Conservation (phyloP, 129 eudicot genomes). For the Centrapalus pauciflorus region DNA sequence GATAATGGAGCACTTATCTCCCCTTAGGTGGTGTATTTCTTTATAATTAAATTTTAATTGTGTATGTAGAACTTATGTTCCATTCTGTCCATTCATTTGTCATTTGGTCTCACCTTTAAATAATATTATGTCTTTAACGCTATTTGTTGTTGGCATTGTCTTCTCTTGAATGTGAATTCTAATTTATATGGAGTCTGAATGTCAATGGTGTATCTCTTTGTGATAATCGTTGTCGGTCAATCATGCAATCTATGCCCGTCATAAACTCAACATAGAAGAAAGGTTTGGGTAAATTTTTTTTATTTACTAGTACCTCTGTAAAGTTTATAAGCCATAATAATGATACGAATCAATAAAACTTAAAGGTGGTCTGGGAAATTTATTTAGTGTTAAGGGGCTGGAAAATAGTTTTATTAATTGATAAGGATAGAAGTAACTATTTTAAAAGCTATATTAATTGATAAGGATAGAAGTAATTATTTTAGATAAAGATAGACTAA, state of each 20-base stretch:
- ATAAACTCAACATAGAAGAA: background rate
- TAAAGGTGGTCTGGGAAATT: too few relatives aligned
- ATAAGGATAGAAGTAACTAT: too few relatives aligned
- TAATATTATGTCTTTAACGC: too few relatives aligned
- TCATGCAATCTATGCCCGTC: background rate
- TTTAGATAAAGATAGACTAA: too few relatives aligned
- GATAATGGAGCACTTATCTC: too few relatives aligned
- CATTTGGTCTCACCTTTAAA: background rate
- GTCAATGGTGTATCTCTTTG: background rate
- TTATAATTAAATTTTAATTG: background rate
- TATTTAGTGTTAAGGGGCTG: too few relatives aligned
- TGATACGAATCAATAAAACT: too few relatives aligned
- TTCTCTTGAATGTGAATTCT: background rate
- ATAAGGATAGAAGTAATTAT: too few relatives aligned
- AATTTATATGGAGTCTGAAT: background rate
- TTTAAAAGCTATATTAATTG: too few relatives aligned
- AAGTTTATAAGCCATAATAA: background rate
- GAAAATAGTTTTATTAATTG: too few relatives aligned
- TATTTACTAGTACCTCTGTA: background rate
- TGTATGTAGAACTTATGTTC: background rate
- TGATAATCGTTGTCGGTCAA: background rate
- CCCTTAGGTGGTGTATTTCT: too few relatives aligned
- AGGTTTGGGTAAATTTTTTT: background rate
- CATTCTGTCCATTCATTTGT: background rate
- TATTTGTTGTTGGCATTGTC: background rate